These are phyloP conservation scores for Lasiodiplodia theobromae DNA, from an alignment of 2,329 filamentous ascomycete species.

Conservation along the genomic window DNA sequence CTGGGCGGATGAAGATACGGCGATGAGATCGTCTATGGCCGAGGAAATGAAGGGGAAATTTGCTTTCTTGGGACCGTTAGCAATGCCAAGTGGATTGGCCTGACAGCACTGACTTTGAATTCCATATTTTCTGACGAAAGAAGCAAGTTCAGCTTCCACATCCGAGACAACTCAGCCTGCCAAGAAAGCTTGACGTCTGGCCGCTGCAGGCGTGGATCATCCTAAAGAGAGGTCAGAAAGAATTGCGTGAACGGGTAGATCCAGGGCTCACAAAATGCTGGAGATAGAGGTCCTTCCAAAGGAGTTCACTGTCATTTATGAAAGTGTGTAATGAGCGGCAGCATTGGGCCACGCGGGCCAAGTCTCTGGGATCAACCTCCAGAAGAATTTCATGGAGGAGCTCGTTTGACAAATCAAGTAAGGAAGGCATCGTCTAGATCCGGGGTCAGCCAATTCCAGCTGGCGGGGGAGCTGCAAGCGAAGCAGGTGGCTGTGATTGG, in stretches of 20 bases:
- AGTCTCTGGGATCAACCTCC: conserved; percentile 8
- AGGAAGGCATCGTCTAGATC: conserved; percentile 5
- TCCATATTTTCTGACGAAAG: conserved; percentile 50
- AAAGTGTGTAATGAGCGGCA: conserved; percentile 25
- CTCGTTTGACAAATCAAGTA: conserved; percentile 30
- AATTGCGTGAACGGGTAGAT: background rate
- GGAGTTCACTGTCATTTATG: conserved; percentile 24
- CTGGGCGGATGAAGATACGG: conserved; percentile 32
- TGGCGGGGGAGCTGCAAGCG: background rate
- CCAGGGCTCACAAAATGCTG: conserved; percentile 2
- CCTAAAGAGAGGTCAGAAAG: conserved; percentile 25
- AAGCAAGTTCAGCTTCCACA: conserved; percentile 53
- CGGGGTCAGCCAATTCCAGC: background rate
- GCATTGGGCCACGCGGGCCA: conserved; percentile 22
- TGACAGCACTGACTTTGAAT: conserved; percentile 45
- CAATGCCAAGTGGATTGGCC: background rate
- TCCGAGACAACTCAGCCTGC: conserved; percentile 45
- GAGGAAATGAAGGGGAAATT: conserved; percentile 47
- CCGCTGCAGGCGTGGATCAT: conserved; percentile 32
- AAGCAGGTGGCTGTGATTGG: background rate
- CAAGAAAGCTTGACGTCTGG: conserved; percentile 36
- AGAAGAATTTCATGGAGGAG: conserved; percentile 27
- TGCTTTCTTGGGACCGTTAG: conserved; percentile 36
- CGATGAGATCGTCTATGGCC: conserved; percentile 49
- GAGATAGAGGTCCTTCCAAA: conserved; percentile 30